Base-by-base conservation (phyloP, 1,139 yeast genomes). In the Blastobotrys arbuscula region DNA sequence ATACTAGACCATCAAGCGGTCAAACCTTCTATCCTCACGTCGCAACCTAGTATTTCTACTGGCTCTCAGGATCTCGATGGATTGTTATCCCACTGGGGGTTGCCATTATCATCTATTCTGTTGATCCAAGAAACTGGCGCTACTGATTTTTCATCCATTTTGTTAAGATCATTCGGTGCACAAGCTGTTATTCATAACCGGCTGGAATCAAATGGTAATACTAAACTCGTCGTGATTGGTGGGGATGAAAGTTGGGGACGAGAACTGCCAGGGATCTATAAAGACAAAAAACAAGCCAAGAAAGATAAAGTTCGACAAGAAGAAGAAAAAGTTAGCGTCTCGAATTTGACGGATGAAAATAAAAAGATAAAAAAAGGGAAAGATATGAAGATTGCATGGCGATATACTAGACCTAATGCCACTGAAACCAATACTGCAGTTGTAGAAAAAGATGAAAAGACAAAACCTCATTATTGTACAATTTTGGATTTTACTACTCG, bases 71-170 rank as follows among this genome's bases (percentile, higher is more conserved):
- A 86, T 60, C 66, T 92, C 34, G 97, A 92, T 64, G 79, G 76
- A 55, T 68, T 88, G 1, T 64, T 92, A 49, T 78, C 78, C 1
- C 97, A 92, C 64, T 87, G 80, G 53, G 98, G 98, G 0, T 63
- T 90, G 15, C 97, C 97, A 0, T 59, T 87, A 16, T 96, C 96
- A 0, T 67, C 75, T 13, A 75, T 86, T 6, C 62, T 89, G 39
- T 65, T 90, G 16, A 63, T 92, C 2, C 92, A 88, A 62, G 98
- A 92, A 62, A 76, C 80, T 13, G 95, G 96, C 0, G 82, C 94
- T 15, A 90, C 98, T 0, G 97, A 92, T 61, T 92, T 89, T 63
- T 76, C 85, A 2, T 77, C 89, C n/a, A 81, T 86, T 12, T 58
- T 92, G 36, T 64, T 82, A 35, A 78, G 92, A 54, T 73, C 81